Evolutionary conservation across 305 asterid species (phyloP), one percentile per base, ranked within the genome.

Genomic region (Fraxinus latifolia): DNA sequence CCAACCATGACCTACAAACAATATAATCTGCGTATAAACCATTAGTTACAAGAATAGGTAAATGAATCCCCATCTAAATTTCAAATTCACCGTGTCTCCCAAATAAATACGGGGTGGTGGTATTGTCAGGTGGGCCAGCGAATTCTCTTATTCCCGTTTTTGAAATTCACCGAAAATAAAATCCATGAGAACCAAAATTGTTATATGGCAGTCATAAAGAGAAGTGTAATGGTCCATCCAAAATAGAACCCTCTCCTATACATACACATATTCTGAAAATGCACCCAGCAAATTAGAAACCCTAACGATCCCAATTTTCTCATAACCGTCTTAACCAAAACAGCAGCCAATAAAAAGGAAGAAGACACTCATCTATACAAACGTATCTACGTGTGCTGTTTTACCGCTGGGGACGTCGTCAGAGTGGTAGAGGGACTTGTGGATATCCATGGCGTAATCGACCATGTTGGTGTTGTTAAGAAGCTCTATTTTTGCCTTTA

Each of bases 391-490:
- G 9, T 60, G 5, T 21, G 25, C 14, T n/a, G 7, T 60, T 29
- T 21, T 77, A 92, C 98, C 97, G 86, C 89, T 92, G 2, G 98
- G 97, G 21, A 94, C 97, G 53, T 94, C 98, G 1, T 94, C 98
- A 0, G 97, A 82, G 32, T 85, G 95, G 83, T 93, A 91, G 29
- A 93, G 94, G 0, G 95, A 84, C 82, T 91, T 93, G 86, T 92
- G 91, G 67, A 91, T 91, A 80, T 94, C 99, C 98, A 95, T 94
- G 76, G 97, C 97, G 65, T 91, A 94, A 82, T 94, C 99, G 77
- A 94, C 99, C 98, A 95, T 95, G 79, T 95, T 94, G 3, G 99
- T 95, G 65, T 93, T 86, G 80, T 93, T 93, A 3, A 95, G 97
- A 7, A 93, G 89, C 87, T 90, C 90, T 65, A 95, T 92, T 85